Evolutionary conservation across 2,329 filamentous ascomycete genomes (phyloP).

Genomic region (Trichoderma semiorbis): DNA sequence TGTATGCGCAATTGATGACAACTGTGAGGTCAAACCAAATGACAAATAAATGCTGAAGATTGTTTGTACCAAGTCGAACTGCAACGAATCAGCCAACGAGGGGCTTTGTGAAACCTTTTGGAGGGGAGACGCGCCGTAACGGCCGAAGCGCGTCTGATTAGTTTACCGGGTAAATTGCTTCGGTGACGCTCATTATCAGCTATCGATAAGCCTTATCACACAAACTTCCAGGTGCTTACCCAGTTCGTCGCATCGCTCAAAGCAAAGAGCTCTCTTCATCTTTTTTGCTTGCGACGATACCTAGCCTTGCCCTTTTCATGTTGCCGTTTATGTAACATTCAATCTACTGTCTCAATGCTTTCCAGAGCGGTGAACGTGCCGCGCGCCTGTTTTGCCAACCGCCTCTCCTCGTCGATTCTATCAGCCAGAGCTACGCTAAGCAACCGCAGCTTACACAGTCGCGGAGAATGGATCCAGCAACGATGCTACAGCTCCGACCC

Average conservation of each 20-base stretch:
- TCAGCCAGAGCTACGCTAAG: not conserved
- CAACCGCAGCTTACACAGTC: not conserved
- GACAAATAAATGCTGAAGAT: not conserved
- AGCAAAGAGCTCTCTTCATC: not conserved
- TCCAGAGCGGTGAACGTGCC: constrained; percentile 32
- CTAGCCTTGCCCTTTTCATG: not conserved
- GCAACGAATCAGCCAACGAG: not conserved
- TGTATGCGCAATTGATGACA: not conserved
- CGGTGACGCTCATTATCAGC: constrained; percentile 23
- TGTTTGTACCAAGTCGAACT: not conserved
- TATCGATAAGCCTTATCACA: constrained; percentile 22
- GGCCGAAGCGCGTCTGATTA: not conserved
- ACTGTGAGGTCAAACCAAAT: not conserved
- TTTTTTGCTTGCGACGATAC: not conserved
- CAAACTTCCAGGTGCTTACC: not conserved
- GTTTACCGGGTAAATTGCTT: not conserved
- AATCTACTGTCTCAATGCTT: constrained; percentile 32
- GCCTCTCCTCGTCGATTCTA: constrained; percentile 22
- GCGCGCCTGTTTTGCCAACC: constrained; percentile 32
- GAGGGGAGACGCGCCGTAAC: not conserved
- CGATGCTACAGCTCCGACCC: constrained; percentile 28
- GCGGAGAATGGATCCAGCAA: constrained; percentile 5
- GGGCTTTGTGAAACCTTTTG: not conserved
- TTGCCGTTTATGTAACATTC: constrained; percentile 2
- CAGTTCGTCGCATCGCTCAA: not conserved